Base-by-base conservation (phyloP, 352 stramenopile species). In the Halophytophthora polymorphica region DNA sequence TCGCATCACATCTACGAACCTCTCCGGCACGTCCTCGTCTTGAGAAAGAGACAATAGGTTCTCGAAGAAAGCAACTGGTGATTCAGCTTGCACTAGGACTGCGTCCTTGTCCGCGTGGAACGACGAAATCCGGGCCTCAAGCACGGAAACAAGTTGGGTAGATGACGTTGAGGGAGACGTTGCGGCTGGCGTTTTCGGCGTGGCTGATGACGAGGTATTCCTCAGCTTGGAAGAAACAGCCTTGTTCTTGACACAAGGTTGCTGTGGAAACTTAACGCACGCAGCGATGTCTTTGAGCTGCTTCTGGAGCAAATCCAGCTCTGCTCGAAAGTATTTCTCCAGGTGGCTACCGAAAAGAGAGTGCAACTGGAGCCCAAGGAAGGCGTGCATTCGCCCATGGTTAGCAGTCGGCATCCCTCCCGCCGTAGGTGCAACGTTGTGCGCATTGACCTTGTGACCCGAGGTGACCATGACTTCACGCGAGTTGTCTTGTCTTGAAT, bases 301-400 rank as follows among this genome's bases (percentile, higher is more conserved):
- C 2, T 49, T 36, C 44, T 88, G 69, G 6, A 85, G 45, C 15
- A 93, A 48, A 36, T 89, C 79, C 15, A 90, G 53, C 25, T 93
- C 83, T 12, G 73, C 83, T 21, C 65, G 47, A 15, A 88, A 53
- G 53, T 93, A 93, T 25, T 71, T 73, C 29, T 86, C 69, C 0
- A 72, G 79, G 53, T 93, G 83, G 33, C 64, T 83, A 0, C 73
- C 83, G 55, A 93, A 93, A 6, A 93, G 65, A 11, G 80, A 89
- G 48, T 93, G 83, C 17, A 93, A 66, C 53, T 93, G 83, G 1
- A 88, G 64, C 40, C 62, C 70, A 18, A 93, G 64, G 46, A 93
- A 93, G 1, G 71, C 74, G 14, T 67, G 70, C 61, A 93, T 89
- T 3, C 83, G 71, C 35, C 83, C 64, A 10, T 69, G 46, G 13